Evolutionary conservation across 169 alveolate species (phyloP), one percentile per base, ranked within the genome.

Genomic region (Cryptosporidium tyzzeri): DNA sequence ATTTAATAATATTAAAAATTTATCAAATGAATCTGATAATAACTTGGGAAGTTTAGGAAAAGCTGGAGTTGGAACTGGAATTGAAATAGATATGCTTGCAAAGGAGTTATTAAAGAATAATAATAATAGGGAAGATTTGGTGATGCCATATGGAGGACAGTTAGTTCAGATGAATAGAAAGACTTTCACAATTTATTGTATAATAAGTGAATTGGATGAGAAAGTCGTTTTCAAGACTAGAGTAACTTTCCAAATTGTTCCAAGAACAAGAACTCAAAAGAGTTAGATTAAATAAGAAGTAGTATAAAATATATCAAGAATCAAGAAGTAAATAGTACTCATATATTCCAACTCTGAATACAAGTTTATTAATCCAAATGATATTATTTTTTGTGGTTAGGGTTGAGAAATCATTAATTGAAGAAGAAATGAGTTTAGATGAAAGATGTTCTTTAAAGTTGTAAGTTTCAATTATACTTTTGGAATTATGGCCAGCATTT

Each of bases 211-310:
- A 29, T 35, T 55, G 23, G 62, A 70, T 37, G 84, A 70, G 48
- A 73, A 73, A 41, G 55, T 55, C 7, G 71, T 73, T 2, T 73
- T 53, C 45, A 73, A 73, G 35, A 55, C 86, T 3, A 73, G 86
- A 73, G 53, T 73, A 23, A 73, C 86, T 12, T 73, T 73, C 59
- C 86, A 73, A 29, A 73, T 73, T 21, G 31, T 73, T 21, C 86
- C 86, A 14, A 59, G 86, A 35, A 51, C 70, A 35, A 73, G 86
- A 35, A 53, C 51, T 33, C 26, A 67, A 33, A 67, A 67, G 12
- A 37, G 35, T 21, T 55, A 23, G 35, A 26, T 23, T 31, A 31
- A 31, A 31, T 31, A 31, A 37, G 18, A 37, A 26, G 21, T 10
- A 55, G 0, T 1, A 14, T 48, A 14, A 3, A 48, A 48, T 21